Evolutionary conservation across 208 protist genomes (phyloP), one percentile per base, ranked within the genome.

Genomic region (Vickermania ingenoplastis): DNA sequence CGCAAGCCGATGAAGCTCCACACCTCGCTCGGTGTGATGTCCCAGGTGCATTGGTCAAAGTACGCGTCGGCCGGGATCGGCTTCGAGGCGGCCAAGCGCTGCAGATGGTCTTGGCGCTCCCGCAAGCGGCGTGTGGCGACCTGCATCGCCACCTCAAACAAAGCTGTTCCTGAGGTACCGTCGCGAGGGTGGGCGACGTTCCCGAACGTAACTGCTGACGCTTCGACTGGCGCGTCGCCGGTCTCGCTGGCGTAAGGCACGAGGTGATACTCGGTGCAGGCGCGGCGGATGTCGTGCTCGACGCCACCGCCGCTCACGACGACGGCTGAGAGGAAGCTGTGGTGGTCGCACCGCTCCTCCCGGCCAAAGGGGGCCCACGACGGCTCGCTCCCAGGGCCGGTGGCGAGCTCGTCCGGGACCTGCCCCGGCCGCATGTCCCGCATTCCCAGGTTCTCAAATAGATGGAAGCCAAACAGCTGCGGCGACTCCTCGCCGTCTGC

Each of bases 261-360:
- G 22, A 91, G 25, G 1, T 27, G 41, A 63, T 92, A 91, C 2
- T 45, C 24, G 50, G 71, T 67, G 65, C 89, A 91, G 1, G 83
- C 73, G 21, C 82, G 82, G 27, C 85, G 79, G 53, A 96, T 68
- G 54, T 96, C 91, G 58, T 91, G 83, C 71, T 96, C 91, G 52
- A 93, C 77, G 5, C 79, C 91, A 25, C 91, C 91, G 14, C 88
- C 91, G 58, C 82, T 85, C 48, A 90, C 68, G 21, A 96, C 88
- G 7, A 95, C 17, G 3, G 69, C 69, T 51, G 71, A 62, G 57
- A 85, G 55, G 59, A 86, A 85, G 53, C 70, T 76, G 48, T 53
- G 65, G 29, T 71, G 0, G 31, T 4, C 21, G 29, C 14, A 69
- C 62, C 31, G 65, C 17, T 7, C 11, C 36, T 45, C 36, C 36